Base-by-base conservation (phyloP, 2,329 filamentous ascomycete species). In the Thermothelomyces thermophilus region DNA sequence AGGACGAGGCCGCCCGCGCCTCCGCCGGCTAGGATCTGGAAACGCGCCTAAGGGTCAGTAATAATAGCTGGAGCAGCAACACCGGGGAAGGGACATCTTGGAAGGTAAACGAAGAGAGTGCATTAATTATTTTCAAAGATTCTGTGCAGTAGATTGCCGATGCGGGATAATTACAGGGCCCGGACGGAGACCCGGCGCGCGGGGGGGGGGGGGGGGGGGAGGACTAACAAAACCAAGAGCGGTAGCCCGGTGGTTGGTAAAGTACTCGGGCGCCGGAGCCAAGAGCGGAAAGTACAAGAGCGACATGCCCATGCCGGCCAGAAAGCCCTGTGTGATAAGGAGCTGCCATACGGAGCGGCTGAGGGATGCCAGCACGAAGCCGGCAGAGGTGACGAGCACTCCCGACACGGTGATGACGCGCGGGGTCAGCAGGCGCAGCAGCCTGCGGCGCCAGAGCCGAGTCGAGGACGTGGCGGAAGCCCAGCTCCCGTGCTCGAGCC, bases 201-300 rank as follows among this genome's bases (percentile, higher is more conserved):
- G n/a, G n/a, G n/a, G n/a, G n/a, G n/a, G n/a, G n/a, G n/a, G n/a
- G n/a, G n/a, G n/a, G n/a, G n/a, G n/a, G 4, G 22, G 47, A 46
- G 31, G 6, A 63, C 64, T 57, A 53, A 68, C 66, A 43, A 74
- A 66, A 0, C 70, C 71, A 64, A 74, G 70, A 2, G 72, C 71
- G 5, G 67, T 68, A 2, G 72, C 73, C 6, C 71, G 67, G 51
- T 72, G 70, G n/a, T 63, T 65, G 30, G 64, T 68, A 53, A 76
- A 76, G 55, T 74, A 77, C 57, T 76, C 73, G 0, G 73, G 72
- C 9, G 73, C 70, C 3, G 72, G 69, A 13, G 66, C 68, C 3
- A 74, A 58, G 24, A 75, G 63, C 8, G 70, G 67, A 46, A 70
- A 72, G 48, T 71, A 70, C 19, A 73, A 50, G 33, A 74, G 60